Evolutionary conservation across 2,329 filamentous ascomycete species (phyloP), one percentile per base, ranked within the genome.

Genomic region (Ceratocystis cacaofunesta): DNA sequence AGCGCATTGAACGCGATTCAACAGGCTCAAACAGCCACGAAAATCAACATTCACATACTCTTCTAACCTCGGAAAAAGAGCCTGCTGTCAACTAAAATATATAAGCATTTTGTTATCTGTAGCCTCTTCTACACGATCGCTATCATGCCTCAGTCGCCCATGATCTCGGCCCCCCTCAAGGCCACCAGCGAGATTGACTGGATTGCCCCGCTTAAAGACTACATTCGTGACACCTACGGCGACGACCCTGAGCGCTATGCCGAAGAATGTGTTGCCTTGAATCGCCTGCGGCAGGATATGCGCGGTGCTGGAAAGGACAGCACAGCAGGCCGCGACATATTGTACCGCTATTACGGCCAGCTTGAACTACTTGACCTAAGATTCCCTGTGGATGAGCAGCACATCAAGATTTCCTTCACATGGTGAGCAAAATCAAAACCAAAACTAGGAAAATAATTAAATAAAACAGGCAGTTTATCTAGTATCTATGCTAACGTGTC

Each of bases 391-490:
- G 94, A 99, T 71, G 94, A 99, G 78, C 94, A 96, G 73, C 92
- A 99, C 73, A 97, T 99, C 78, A 97, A 97, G 78, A 96, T 99
- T 72, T 90, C 89, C 6, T 99, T 99, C 74, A 97, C 92, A 69
- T 99, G 94, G 94, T 96, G 83, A 61, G 71, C 60, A 61, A 46
- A 58, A 25, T 10, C 36, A 41, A 5, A 15, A 41, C 36, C 36
- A 41, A 15, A 15, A 41, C 36, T 4, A 12, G 36, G 36, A 41
- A 41, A 41, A 41, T 5, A 15, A 41, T 41, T 15, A 41, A 41
- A 41, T 5, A 10, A 19, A 12, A 52, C 6, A 52, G 12, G n/a
- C 7, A n/a, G 17, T 5, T 52, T 22, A 19, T 52, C 48, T 52
- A 15, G 36, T 15, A 41, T 52, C n/a, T 22, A 19, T 52, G n/a